Percentiles rank a stretch among this genome's conserved stretches.
These are phyloP conservation scores for Cyanidiococcus yangmingshanensis DNA, from an alignment of 23 red algal genomes.

Conservation along the genomic window DNA sequence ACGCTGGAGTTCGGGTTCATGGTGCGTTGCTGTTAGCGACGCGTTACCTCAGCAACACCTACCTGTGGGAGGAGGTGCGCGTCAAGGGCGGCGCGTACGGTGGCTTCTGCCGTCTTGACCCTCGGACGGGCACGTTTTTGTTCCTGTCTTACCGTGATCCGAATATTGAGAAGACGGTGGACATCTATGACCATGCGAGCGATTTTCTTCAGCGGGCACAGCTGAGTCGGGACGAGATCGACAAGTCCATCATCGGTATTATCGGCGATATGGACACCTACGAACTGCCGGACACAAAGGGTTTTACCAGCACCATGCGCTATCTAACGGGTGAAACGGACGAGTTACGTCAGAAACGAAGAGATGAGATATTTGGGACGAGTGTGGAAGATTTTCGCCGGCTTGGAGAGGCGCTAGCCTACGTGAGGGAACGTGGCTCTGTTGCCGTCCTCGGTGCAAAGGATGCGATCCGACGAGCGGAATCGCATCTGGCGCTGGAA, in stretches of 20 bases:
- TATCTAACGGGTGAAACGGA: conserved; percentile 62
- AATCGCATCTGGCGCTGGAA: neutral
- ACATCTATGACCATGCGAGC: conserved; percentile 65
- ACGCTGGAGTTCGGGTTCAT: conserved; percentile 50
- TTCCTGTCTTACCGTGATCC: conserved; percentile 89
- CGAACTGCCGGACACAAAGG: conserved; percentile 86
- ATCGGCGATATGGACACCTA: conserved; percentile 95
- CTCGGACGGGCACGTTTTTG: conserved; percentile 59
- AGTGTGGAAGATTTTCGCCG: conserved; percentile 61
- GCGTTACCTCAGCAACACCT: conserved; percentile 76
- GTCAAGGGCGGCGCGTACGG: conserved; percentile 95
- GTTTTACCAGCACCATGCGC: conserved; percentile 48
- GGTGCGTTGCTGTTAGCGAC: conserved; percentile 67
- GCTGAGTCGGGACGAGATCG: conserved; percentile 57
- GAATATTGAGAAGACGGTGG: conserved; percentile 57
- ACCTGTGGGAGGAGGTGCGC: conserved; percentile 53
- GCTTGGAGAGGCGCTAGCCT: conserved; percentile 54
- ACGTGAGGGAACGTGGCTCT: conserved; percentile 31
- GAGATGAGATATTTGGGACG: conserved; percentile 67
- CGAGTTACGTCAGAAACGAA: conserved; percentile 65
- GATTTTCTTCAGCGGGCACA: conserved; percentile 32
- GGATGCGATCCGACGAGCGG: conserved; percentile 26
- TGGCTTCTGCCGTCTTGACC: conserved; percentile 83
- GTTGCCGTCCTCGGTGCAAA: conserved; percentile 80
- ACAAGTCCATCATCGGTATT: conserved; percentile 74